Evolutionary conservation across 352 stramenopile genomes (phyloP), one percentile per base, ranked within the genome.

Genomic region (Phytophthora pisi): DNA sequence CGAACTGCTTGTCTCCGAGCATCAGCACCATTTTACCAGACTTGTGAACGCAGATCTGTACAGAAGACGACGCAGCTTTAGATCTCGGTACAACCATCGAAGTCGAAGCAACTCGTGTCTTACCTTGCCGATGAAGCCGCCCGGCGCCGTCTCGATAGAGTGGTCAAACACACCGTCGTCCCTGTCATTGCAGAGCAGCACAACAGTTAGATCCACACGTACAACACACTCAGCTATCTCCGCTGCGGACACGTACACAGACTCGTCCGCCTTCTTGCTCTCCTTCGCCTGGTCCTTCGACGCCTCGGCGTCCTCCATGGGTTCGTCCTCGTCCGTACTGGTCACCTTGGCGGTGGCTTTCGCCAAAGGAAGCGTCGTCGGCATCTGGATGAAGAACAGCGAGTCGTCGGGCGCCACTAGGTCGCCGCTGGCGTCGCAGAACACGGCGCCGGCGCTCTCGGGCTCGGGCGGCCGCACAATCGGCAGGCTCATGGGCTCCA

Each of bases 1-100:
- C 85, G 42, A 96, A 96, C 50, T 88, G 84, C 74, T 95, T 96
- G 79, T 93, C 88, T 23, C 86, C 85, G 31, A 96, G 82, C 76
- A 96, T 83, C 1, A 96, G 68, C 70, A 96, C 84, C 24, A 88
- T 89, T 75, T 93, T 94, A 58, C 88, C 88, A 3, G 88, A 96
- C 70, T 89, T 89, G 64, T 90, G 86, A 61, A 96, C 89, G 34
- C 84, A 89, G 28, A 96, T 82, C 84, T 94, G 53, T 49, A n/a
- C 24, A 15, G 5, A 45, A 46, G 5, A 16, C 0, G 15, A 5
- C 38, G 15, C 6, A 23, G 23, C 16, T 6, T 49, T n/a, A 60
- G 10, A 31, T 50, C 26, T 31, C 16, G 10, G 9, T 18, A 26
- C 45, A 31, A 53, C 20, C 24, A 57, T 1, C 58, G 6, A 26